Evolutionary conservation across 768 basidiomycete species (phyloP).

Genomic region (Lactarius vividus): DNA sequence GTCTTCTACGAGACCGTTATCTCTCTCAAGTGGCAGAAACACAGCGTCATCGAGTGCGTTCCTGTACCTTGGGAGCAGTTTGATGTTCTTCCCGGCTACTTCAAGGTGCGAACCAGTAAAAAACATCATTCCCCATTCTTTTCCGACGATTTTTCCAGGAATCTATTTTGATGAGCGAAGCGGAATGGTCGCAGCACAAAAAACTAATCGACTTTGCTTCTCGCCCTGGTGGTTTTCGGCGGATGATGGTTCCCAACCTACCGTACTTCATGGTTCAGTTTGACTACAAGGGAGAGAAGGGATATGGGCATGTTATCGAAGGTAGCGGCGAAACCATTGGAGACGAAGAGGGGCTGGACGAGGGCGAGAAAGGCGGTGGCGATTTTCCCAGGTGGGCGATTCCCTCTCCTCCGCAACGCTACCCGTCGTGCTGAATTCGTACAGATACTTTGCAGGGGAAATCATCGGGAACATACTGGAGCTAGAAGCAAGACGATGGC

Average conservation of each 20-base stretch:
- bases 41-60: conserved; percentile 91
- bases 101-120: conserved; percentile 60
- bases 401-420: not conserved
- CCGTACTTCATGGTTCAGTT: conserved; percentile 99
- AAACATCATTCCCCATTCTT: not conserved
- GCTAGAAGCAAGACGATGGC: conserved; percentile 82
- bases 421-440: not conserved
- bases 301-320: conserved; percentile 98
- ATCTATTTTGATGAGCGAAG: conserved; percentile 88
- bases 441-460: conserved; percentile 90
- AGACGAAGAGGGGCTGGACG: conserved; percentile 66
- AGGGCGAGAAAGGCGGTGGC: conserved; percentile 87
- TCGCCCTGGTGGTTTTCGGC: conserved; percentile 88
- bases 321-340: conserved; percentile 70
- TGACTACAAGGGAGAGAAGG: conserved; percentile 96
- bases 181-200: conserved; percentile 98
- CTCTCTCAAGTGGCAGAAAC: conserved; percentile 80
- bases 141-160: conserved; percentile 50
- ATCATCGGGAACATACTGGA: conserved; percentile 92
- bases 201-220: conserved; percentile 93
- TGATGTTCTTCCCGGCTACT: conserved; percentile 88
- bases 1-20: conserved; percentile 95
- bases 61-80: conserved; percentile 88
- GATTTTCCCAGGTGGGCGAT: conserved; percentile 78
- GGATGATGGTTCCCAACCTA: conserved; percentile 93